Percentiles rank a stretch among this genome's conserved stretches.
Evolutionary conservation across 2,329 filamentous ascomycete species (phyloP).

Genomic region (Magnaporthales sp.): DNA sequence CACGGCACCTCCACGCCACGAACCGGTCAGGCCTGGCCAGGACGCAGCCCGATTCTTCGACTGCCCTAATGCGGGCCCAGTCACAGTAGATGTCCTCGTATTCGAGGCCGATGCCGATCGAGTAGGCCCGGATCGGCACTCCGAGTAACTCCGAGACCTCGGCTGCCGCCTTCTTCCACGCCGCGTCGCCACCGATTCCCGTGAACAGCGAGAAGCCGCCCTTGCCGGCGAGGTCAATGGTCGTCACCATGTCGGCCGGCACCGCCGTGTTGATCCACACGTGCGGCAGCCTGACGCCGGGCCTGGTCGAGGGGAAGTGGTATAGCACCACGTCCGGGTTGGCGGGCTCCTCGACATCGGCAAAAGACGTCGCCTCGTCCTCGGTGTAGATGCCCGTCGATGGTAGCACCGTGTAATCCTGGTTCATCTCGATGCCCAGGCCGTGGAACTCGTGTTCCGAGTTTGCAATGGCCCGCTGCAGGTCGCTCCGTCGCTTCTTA

Average conservation of each 20-base stretch:
- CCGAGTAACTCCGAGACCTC: constrained; percentile 27
- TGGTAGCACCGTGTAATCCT: constrained; percentile 31
- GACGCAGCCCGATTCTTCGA: constrained; percentile 49
- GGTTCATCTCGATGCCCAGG: constrained; percentile 51
- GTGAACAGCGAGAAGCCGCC: constrained; percentile 41
- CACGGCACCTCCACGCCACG: constrained; percentile 37
- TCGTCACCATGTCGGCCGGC: constrained; percentile 39
- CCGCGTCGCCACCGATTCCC: constrained; percentile 41
- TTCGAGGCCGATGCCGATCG: constrained; percentile 49
- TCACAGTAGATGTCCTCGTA: constrained; percentile 55
- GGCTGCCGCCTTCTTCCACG: constrained; percentile 41
- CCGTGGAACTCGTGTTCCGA: constrained; percentile 43
- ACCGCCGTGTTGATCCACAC: constrained; percentile 47
- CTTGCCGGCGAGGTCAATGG: constrained; percentile 51
- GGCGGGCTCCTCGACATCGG: constrained; percentile 12
- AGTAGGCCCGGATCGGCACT: constrained; percentile 37
- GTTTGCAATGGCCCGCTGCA: constrained; percentile 31
- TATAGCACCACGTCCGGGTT: constrained; percentile 28
- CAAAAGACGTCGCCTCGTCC: constrained; percentile 26
- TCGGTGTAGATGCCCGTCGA: constrained; percentile 32
- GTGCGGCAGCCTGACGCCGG: constrained; percentile 52
- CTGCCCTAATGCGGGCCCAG: constrained; percentile 43
- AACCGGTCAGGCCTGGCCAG: constrained; percentile 51
- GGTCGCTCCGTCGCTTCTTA: constrained; percentile 23
- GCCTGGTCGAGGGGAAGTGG: constrained; percentile 42